A percentile compares a stretch with the other conserved stretches of the same genome.
Evolutionary conservation across 1,139 yeast genomes (phyloP).

Genomic region (Pichia sp.): DNA sequence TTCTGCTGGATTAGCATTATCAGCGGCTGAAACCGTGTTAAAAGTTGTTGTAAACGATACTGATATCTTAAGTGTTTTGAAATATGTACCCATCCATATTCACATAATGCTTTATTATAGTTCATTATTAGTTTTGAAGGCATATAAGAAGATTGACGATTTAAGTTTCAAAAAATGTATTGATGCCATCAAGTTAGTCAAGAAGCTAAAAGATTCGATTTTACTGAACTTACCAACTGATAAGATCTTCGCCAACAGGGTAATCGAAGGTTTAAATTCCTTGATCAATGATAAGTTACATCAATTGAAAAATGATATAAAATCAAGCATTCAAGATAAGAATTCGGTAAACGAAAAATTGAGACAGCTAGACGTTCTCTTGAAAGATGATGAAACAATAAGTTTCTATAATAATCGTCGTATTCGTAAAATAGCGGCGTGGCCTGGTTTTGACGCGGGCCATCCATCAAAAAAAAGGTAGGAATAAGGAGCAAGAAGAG

Average conservation of each 20-base stretch:
- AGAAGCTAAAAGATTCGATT: slow-evolving; percentile 34
- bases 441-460: slow-evolving; percentile 66
- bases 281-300: slow-evolving; percentile 34
- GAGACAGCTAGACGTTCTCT: slow-evolving; percentile 1
- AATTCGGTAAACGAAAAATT: neutral
- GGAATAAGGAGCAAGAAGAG: neutral
- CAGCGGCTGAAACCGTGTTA: slow-evolving; percentile 58
- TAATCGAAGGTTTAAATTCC: slow-evolving; percentile 37
- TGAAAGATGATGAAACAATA: slow-evolving; percentile 3
- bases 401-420: slow-evolving; percentile 1
- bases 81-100: slow-evolving; percentile 63
- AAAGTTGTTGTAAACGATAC: slow-evolving; percentile 50
- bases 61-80: slow-evolving; percentile 49
- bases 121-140: slow-evolving; percentile 43
- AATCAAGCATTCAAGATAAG: neutral
- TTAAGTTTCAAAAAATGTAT: slow-evolving; percentile 17
- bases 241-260: slow-evolving; percentile 40
- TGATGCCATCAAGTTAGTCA: slow-evolving; percentile 21
- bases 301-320: slow-evolving; percentile 18
- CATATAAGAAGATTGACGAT: neutral
- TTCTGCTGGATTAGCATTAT: slow-evolving; percentile 41
- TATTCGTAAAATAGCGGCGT: slow-evolving; percentile 36
- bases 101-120: slow-evolving; percentile 68
- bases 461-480: slow-evolving; percentile 34
- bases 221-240: slow-evolving; percentile 45